These are phyloP conservation scores for Bassia scoparia DNA, from an alignment of 148 eudicot species.

Conservation along the genomic window DNA sequence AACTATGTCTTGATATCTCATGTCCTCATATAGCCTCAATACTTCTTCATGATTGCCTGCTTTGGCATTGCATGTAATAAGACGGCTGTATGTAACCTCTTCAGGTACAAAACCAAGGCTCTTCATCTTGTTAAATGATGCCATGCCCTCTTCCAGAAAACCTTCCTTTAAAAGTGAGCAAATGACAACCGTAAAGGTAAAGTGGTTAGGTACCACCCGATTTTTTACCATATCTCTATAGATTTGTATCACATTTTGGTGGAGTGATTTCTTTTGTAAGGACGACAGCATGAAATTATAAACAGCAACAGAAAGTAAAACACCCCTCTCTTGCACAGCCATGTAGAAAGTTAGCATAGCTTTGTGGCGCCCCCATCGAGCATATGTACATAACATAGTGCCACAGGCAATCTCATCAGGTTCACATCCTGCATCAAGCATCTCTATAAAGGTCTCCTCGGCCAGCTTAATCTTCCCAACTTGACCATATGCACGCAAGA, in stretches of 20 bases:
- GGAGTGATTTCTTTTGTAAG: slow-evolving; percentile 79
- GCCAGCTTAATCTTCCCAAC: slow-evolving; percentile 88
- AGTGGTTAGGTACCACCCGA: slow-evolving; percentile 58
- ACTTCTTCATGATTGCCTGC: slow-evolving; percentile 46
- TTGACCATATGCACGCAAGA: slow-evolving; percentile 88
- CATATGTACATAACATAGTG: slow-evolving; percentile 91
- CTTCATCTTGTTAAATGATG: slow-evolving; percentile 61
- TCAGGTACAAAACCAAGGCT: slow-evolving; percentile 66
- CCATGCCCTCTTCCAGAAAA: slow-evolving; percentile 54
- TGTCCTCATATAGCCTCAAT: slow-evolving; percentile 62
- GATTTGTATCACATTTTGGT: slow-evolving; percentile 46
- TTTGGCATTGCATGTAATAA: slow-evolving; percentile 52
- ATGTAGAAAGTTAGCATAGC: slow-evolving; percentile 87
- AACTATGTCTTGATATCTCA: slow-evolving; percentile 49
- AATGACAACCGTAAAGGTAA: slow-evolving; percentile 72
- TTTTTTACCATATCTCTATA: slow-evolving; percentile 60
- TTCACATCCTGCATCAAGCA: slow-evolving; percentile 95
- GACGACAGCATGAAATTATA: slow-evolving; percentile 91
- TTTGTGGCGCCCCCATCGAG: slow-evolving; percentile 88
- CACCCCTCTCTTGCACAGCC: slow-evolving; percentile 65
- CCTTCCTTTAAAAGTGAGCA: slow-evolving; percentile 71
- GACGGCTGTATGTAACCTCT: slow-evolving; percentile 77
- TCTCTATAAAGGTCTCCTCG: slow-evolving; percentile 86
- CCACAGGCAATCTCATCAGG: slow-evolving; percentile 98
- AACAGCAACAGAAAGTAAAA: slow-evolving; percentile 61